A percentile compares a stretch with the other conserved stretches of the same genome.
These are phyloP conservation scores for Psilocybe sp. DNA, from an alignment of 768 basidiomycete genomes.

Conservation along the genomic window DNA sequence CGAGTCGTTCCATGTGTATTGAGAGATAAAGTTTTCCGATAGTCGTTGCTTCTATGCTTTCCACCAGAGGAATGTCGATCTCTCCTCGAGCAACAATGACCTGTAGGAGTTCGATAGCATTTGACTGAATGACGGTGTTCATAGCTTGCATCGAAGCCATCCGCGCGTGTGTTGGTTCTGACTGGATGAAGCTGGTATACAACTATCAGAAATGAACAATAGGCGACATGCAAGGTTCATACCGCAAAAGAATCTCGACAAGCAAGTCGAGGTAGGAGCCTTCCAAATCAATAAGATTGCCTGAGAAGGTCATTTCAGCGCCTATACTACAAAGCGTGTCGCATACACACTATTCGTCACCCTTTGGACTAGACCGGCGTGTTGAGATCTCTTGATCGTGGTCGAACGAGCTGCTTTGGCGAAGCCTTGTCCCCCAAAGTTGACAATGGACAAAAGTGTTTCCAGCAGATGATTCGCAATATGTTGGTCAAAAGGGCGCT, in stretches of 20 bases:
- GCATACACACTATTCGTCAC: slow-evolving; percentile 52
- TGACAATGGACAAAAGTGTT: slow-evolving; percentile 69
- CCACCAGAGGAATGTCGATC: slow-evolving; percentile 54
- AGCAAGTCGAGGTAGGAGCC: slow-evolving; percentile 76
- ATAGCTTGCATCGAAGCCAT: slow-evolving; percentile 52
- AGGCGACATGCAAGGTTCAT: slow-evolving; percentile 15
- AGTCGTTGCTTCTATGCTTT: slow-evolving; percentile 66
- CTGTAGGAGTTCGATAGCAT: slow-evolving; percentile 80
- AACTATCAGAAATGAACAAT: slow-evolving; percentile 1
- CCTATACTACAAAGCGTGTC: slow-evolving; percentile 1
- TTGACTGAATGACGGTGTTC: slow-evolving; percentile 69
- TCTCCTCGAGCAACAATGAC: slow-evolving; percentile 81
- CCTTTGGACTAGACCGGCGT: slow-evolving; percentile 59
- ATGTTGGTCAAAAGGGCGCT: slow-evolving; percentile 74
- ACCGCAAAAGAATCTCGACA: slow-evolving; percentile 74
- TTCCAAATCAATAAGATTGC: slow-evolving; percentile 47
- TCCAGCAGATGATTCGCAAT: slow-evolving; percentile 74
- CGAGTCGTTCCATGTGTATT: slow-evolving; percentile 66
- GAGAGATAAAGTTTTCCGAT: slow-evolving; percentile 73
- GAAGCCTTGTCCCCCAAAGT: slow-evolving; percentile 90
- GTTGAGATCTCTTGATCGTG: slow-evolving; percentile 60
- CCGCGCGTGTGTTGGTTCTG: slow-evolving; percentile 61
- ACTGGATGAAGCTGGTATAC: slow-evolving; percentile 62
- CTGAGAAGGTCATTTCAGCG: slow-evolving; percentile 3
- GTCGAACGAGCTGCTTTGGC: slow-evolving; percentile 69